These are phyloP conservation scores for Cryptosporidium baileyi DNA, from an alignment of 169 alveolate species.

Conservation along the genomic window DNA sequence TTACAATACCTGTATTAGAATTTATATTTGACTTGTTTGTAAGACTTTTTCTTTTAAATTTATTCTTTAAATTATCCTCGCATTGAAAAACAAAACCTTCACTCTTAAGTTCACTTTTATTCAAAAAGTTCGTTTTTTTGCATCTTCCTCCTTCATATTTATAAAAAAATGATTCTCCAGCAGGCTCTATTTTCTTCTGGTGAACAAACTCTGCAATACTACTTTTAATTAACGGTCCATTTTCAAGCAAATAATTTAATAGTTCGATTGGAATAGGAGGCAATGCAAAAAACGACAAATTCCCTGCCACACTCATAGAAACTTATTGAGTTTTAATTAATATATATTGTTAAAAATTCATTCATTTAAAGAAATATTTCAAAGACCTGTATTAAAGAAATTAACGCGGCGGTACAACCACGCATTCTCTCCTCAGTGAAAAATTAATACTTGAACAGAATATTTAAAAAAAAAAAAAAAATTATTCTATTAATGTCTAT, in stretches of 20 bases:
- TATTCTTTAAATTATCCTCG: background rate
- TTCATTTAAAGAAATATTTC: background rate
- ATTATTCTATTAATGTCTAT: background rate
- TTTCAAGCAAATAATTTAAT: background rate
- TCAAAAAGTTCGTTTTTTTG: background rate
- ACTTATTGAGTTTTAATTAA: background rate
- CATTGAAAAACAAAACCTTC: background rate
- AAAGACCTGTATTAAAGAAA: too few species aligned
- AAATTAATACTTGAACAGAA: background rate
- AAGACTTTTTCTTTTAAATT: background rate
- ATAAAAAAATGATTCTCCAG: slow-evolving; percentile 49
- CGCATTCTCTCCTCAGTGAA: background rate
- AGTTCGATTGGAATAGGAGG: slow-evolving; percentile 55
- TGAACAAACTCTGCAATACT: slow-evolving; percentile 36
- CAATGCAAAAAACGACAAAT: slow-evolving; percentile 4
- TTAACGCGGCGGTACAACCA: too few species aligned
- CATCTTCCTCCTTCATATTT: slow-evolving; percentile 10
- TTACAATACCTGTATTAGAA: background rate
- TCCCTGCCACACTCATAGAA: background rate
- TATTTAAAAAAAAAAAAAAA: background rate
- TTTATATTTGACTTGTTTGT: slow-evolving; percentile 12
- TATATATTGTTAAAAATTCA: background rate
- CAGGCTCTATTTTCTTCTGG: slow-evolving; percentile 36
- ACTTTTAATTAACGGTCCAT: slow-evolving; percentile 11
- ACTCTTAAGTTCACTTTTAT: background rate